Percentiles rank a stretch among this genome's conserved stretches.
Conservation (phyloP, 2,329 filamentous ascomycete species). For the Trichoderma arundinaceum region DNA sequence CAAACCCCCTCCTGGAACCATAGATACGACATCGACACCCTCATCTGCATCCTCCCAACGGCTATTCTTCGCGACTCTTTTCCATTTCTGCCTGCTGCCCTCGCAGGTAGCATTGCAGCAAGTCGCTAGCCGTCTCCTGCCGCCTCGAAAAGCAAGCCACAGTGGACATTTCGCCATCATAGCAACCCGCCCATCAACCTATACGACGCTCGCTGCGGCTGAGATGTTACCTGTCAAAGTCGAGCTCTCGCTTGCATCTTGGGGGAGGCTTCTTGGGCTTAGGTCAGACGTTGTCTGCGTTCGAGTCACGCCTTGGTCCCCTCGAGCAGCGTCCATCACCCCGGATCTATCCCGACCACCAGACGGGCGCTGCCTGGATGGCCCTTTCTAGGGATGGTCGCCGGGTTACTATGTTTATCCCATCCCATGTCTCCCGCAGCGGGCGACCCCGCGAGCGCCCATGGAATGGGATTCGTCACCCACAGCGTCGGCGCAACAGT, state of each 20-base stretch:
- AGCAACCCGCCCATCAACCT: neutral
- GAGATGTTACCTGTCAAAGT: slow-evolving; percentile 16
- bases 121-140: no score
- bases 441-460: slow-evolving; percentile 11
- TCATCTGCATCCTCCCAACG: neutral
- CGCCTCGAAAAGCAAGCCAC: neutral
- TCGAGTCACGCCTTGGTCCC: neutral
- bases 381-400: neutral
- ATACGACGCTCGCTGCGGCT: neutral
- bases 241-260: slow-evolving; percentile 27
- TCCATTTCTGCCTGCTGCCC: neutral
- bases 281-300: slow-evolving; percentile 23
- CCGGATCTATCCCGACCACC: slow-evolving; percentile 17
- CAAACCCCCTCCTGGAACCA: neutral
- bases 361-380: slow-evolving; percentile 21
- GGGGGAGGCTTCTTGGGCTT: slow-evolving; percentile 9
- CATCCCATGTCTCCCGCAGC: slow-evolving; percentile 22
- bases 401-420: slow-evolving; percentile 23
- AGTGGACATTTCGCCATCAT: neutral
- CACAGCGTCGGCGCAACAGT: slow-evolving; percentile 19
- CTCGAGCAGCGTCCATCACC: neutral
- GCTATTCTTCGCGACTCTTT: neutral
- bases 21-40: slow-evolving; percentile 1
- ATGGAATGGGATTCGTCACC: slow-evolving; percentile 25
- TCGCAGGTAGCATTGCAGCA: neutral